A percentile compares a stretch with the other conserved stretches of the same genome.
These are phyloP conservation scores for Sarocladium strictum DNA, from an alignment of 2,329 filamentous ascomycete genomes.

Conservation along the genomic window DNA sequence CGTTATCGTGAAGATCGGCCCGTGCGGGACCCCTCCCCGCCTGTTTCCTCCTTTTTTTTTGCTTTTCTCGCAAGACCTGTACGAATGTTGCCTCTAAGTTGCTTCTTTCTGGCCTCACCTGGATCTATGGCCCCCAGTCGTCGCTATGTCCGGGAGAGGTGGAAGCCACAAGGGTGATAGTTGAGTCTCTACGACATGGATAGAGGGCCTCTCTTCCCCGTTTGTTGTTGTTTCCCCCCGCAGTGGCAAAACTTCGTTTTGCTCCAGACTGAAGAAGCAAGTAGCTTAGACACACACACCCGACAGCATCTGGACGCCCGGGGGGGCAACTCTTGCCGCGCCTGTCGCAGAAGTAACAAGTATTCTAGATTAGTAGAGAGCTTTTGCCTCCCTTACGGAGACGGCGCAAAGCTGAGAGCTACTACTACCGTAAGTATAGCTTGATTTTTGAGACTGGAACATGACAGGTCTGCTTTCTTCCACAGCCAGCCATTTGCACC, in stretches of 20 bases:
- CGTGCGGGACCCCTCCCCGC: not conserved
- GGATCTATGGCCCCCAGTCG: not conserved
- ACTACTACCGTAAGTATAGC: not conserved
- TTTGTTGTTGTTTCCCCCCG: not conserved
- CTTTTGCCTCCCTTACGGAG: too few species aligned
- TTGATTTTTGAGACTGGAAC: too few species aligned
- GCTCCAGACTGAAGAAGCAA: not conserved
- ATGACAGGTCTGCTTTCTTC: not conserved
- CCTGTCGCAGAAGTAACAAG: not conserved
- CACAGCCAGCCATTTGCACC: not conserved
- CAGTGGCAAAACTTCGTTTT: slow-evolving; percentile 4
- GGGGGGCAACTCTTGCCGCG: slow-evolving; percentile 1
- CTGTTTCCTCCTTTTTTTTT: not conserved
- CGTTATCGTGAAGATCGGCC: not conserved
- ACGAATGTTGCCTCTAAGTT: not conserved
- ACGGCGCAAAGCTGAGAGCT: not conserved
- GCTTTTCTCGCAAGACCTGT: not conserved
- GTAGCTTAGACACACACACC: not conserved
- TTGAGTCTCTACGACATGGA: too few species aligned
- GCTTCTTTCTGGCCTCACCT: slow-evolving; percentile 2
- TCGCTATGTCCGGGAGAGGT: not conserved
- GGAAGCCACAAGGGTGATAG: too few species aligned
- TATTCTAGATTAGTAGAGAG: too few species aligned
- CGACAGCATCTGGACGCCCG: too few species aligned
- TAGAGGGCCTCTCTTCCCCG: too few species aligned